Evolutionary conservation across 305 asterid genomes (phyloP).

Genomic region (Fraxinus latifolia): DNA sequence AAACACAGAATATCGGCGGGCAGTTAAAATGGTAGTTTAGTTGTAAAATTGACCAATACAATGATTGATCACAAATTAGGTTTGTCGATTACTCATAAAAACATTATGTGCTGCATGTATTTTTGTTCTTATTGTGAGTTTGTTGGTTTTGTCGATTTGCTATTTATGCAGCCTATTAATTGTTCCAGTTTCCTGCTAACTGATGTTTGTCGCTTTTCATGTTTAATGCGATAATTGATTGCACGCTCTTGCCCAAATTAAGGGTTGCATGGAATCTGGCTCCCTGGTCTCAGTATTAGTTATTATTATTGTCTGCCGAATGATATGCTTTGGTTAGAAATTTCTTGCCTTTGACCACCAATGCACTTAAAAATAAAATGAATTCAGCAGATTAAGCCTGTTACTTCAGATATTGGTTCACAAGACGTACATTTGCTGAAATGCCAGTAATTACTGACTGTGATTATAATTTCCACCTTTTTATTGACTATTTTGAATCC

Average conservation of each 20-base stretch:
- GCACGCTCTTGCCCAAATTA: background rate
- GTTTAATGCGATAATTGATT: background rate
- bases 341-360: background rate
- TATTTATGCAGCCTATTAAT: background rate
- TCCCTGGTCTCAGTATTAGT: background rate
- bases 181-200: background rate
- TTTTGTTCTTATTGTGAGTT: background rate
- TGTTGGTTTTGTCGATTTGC: background rate
- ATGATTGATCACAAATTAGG: background rate
- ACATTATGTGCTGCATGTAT: background rate
- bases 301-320: background rate
- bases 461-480: background rate
- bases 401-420: background rate
- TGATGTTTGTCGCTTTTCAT: background rate
- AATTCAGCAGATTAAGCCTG: background rate
- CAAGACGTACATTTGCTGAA: background rate
- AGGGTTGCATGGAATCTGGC: background rate
- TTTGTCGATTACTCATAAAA: background rate
- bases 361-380: background rate
- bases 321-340: background rate
- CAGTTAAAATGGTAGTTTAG: slow-evolving; percentile 1
- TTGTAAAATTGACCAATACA: background rate
- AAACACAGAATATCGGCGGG: background rate
- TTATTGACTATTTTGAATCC: background rate
- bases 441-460: background rate